Base-by-base conservation (phyloP, 169 alveolate genomes). In the Theileria parva region DNA sequence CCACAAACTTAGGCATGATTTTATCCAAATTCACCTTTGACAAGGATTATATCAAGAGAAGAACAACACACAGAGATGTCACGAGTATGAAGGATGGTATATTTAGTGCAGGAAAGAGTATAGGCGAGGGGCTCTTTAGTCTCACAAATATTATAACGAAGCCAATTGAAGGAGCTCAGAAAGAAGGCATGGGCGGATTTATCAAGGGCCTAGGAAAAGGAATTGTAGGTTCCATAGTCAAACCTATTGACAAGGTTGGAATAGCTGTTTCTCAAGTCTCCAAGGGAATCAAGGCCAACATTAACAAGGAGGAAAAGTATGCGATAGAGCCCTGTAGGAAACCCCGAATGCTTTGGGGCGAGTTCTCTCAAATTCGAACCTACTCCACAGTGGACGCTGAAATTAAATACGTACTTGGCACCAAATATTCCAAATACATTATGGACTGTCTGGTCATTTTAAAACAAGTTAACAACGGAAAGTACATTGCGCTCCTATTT, bases 81-180 rank as follows among this genome's bases (percentile, higher is more conserved):
- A 81, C 91, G 8, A 92, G 91, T 76, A 88, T 95, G 90, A 86
- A 92, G 23, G 95, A 94, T 77, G 96, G 97, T 2, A 86, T 95
- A 69, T 60, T 88, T 21, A 86, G 90, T 55, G 97, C 96, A 27
- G 95, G 95, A 2, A 92, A 92, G 72, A 91, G 92, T 78, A 79
- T 95, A 44, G 96, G 96, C 0, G 97, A 95, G 72, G 97, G 97
- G 13, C 86, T 95, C 66, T 81, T 93, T 79, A 87, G 95, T 30
- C 92, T 95, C 30, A 91, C 96, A 2, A 93, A 93, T 86, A 91
- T 95, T 75, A 94, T 95, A 34, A 94, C 97, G 21, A 94, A 95
- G 76, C 97, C 97, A 53, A 92, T 94, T 55, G 97, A 94, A 68
- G 97, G 97, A 27, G 97, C 97, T 19, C 97, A 94, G 72, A 91